These are phyloP conservation scores for Penicillium ochrochloron DNA, from an alignment of 495 filamentous ascomycete genomes.

Conservation along the genomic window DNA sequence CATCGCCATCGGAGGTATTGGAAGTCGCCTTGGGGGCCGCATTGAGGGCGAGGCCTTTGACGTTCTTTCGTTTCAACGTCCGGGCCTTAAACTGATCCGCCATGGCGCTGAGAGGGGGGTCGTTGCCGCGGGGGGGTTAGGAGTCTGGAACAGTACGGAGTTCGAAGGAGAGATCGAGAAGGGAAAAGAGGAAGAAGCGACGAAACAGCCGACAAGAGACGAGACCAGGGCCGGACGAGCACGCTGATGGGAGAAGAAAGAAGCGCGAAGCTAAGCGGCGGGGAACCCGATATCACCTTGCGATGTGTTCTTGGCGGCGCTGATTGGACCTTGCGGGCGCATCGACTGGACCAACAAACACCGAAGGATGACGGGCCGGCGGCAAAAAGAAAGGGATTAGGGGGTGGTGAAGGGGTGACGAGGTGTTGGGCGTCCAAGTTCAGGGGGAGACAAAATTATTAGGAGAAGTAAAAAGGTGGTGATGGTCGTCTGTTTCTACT, in stretches of 20 bases:
- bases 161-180: slow-evolving; percentile 14
- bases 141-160: slow-evolving; percentile 9
- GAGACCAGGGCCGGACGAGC: slow-evolving; percentile 17
- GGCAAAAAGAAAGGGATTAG: slow-evolving; percentile 23
- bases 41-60: slow-evolving; percentile 89
- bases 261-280: slow-evolving; percentile 34
- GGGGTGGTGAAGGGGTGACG: not conserved
- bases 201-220: slow-evolving; percentile 9
- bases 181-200: slow-evolving; percentile 15
- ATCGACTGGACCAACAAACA: slow-evolving; percentile 33
- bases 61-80: slow-evolving; percentile 97
- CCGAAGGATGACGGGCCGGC: slow-evolving; percentile 24
- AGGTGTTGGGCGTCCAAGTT: not conserved
- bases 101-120: slow-evolving; percentile 56
- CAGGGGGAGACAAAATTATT: not conserved
- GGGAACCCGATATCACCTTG: slow-evolving; percentile 42
- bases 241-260: slow-evolving; percentile 26
- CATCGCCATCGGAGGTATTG: slow-evolving; percentile 62
- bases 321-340: slow-evolving; percentile 40
- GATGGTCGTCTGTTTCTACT: slow-evolving; percentile 9
- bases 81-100: slow-evolving; percentile 82
- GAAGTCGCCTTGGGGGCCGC: slow-evolving; percentile 63
- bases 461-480: slow-evolving; percentile 3
- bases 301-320: slow-evolving; percentile 36
- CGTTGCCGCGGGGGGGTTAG: not conserved